Evolutionary conservation across 1,139 yeast genomes (phyloP), one percentile per base, ranked within the genome.

Genomic region (Yamadazyma diospyri): DNA sequence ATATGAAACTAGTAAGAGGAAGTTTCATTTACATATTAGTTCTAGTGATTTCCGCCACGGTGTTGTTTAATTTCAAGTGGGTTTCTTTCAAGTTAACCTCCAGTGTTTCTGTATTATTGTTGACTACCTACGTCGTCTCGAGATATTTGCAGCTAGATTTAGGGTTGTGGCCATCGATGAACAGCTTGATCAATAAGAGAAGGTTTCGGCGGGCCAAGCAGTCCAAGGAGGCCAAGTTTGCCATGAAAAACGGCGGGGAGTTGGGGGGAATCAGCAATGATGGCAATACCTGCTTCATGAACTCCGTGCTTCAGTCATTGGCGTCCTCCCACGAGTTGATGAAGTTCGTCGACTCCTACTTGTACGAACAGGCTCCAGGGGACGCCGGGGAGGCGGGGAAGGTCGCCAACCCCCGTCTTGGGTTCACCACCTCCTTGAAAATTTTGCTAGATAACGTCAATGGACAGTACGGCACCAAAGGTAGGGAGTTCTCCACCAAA

Each of bases 261-360:
- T 72, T 86, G 23, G 96, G 95, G 16, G 97, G 97, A 1, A 66
- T 88, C 27, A 72, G 77, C 41, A 88, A 88, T 55, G 96, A 87
- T 44, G 96, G 96, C 10, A 88, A 88, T 50, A 86, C 95, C 0
- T 88, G 97, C 55, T 88, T 88, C 48, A 87, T 88, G 94, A 88
- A 88, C 57, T 79, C 88, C 14, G 95, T 88, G 1, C 63, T 88
- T 23, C 97, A 88, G 56, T 74, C 87, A 10, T 62, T 88, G 42
- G 89, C 95, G 0, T 81, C 94, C 0, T 81, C 94, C 1, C 67
- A 72, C 23, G 76, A 80, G 32, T 61, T 88, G 20, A 45, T 70
- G 23, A 62, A 64, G 19, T 85, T 82, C 48, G 64, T 85, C 36
- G 76, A 77, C 32, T 57, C 65, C 5, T 69, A 65, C 40, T 45